Conservation (phyloP, 208 protist genomes). For the Leishmania martiniquensis region DNA sequence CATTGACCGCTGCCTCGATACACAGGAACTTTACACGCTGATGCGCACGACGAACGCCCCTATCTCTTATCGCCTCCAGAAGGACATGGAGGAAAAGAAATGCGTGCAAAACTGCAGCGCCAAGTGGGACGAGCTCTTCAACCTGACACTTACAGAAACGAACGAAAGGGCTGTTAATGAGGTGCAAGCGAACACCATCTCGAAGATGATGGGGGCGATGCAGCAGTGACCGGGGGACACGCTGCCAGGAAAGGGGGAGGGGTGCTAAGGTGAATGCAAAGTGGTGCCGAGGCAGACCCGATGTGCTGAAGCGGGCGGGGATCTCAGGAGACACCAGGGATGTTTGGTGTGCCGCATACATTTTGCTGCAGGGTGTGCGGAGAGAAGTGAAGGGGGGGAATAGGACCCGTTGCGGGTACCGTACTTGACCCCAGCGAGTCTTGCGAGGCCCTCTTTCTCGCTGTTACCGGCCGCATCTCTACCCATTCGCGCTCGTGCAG, state of each 20-base stretch:
- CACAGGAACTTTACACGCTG: conserved; percentile 88
- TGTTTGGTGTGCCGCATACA: neutral
- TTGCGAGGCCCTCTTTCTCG: neutral
- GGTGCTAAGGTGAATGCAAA: neutral
- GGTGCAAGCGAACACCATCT: conserved; percentile 68
- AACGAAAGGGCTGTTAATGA: conserved; percentile 57
- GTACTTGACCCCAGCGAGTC: neutral
- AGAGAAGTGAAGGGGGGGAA: neutral
- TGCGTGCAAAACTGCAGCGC: conserved; percentile 74
- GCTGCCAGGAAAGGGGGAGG: neutral
- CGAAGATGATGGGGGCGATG: conserved; percentile 64
- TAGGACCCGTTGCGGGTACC: neutral
- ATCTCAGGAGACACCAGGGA: neutral
- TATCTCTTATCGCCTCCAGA: conserved; percentile 73
- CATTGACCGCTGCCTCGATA: conserved; percentile 84
- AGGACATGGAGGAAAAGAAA: conserved; percentile 86
- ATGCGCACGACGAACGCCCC: conserved; percentile 80
- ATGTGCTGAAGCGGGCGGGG: neutral
- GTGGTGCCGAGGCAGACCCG: neutral
- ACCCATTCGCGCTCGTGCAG: neutral
- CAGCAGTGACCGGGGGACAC: conserved; percentile 34
- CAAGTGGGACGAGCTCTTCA: conserved; percentile 80
- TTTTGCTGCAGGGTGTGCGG: neutral
- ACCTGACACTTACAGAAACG: conserved; percentile 38
- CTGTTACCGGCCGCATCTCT: neutral